phyloP scores from a whole-genome alignment of 2,329 filamentous ascomycete species.

The Claviceps citrina region DNA sequence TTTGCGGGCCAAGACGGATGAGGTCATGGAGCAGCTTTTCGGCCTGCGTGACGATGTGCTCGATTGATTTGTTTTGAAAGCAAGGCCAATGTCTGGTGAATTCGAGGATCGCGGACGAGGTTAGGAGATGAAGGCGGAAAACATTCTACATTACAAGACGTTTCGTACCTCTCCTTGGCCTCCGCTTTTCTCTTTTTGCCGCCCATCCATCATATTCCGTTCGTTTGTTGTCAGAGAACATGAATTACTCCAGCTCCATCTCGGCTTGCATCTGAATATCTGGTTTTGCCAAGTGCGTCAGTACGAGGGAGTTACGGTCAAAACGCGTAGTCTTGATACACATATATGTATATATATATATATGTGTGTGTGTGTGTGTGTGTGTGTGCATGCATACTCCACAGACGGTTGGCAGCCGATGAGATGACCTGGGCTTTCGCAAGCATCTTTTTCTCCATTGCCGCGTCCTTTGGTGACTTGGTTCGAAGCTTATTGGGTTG shows the following conservation, averaged over 20 bases:
- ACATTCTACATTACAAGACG: too few species aligned
- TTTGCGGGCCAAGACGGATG: conserved; percentile 54
- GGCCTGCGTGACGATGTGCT: conserved; percentile 54
- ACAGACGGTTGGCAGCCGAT: conserved; percentile 52
- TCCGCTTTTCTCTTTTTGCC: too few species aligned
- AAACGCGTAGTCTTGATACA: too few species aligned
- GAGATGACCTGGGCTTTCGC: conserved; percentile 54
- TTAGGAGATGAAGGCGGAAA: neutral
- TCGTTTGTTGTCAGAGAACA: neutral
- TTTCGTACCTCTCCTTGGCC: too few species aligned
- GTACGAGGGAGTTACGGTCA: neutral
- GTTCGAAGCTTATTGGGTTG: conserved; percentile 50
- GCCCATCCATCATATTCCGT: too few species aligned
- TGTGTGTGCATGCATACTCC: too few species aligned
- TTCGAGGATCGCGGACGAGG: neutral
- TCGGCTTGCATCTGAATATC: conserved; percentile 37
- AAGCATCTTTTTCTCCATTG: conserved; percentile 47
- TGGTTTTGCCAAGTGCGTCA: conserved; percentile 10
- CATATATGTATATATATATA: too few species aligned
- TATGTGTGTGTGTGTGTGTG: too few species aligned
- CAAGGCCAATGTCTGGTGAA: too few species aligned
- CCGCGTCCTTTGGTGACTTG: conserved; percentile 38
- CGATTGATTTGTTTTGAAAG: conserved; percentile 24
- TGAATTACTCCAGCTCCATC: conserved; percentile 26
- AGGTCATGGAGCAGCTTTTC: conserved; percentile 64